A percentile compares a stretch with the other conserved stretches of the same genome.
Conservation (phyloP, 768 basidiomycete species). For the Termitomyces sp. region DNA sequence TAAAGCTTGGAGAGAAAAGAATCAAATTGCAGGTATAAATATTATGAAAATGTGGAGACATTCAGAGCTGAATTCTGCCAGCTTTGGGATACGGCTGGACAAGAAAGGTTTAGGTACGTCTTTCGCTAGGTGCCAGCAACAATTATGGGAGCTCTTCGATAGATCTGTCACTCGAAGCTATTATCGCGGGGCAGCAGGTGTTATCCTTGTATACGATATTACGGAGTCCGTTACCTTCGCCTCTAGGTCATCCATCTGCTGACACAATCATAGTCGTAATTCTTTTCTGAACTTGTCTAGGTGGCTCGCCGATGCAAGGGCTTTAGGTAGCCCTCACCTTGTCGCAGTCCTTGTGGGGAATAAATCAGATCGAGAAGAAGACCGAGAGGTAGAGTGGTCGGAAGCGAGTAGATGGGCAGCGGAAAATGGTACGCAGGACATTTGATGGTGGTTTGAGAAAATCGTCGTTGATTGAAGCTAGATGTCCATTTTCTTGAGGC, state of each 20-base stretch:
- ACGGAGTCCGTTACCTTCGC: slow-evolving; percentile 53
- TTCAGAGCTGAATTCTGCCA: slow-evolving; percentile 21
- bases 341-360: slow-evolving; percentile 91
- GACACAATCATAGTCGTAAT: slow-evolving; percentile 54
- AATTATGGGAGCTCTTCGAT: slow-evolving; percentile 9
- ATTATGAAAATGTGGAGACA: neutral
- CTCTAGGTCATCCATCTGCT: neutral
- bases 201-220: slow-evolving; percentile 91
- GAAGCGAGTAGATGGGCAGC: slow-evolving; percentile 96
- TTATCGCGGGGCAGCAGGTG: slow-evolving; percentile 91
- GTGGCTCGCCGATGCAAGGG: slow-evolving; percentile 93
- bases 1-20: slow-evolving; percentile 89
- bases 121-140: neutral
- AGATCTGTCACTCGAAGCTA: slow-evolving; percentile 94
- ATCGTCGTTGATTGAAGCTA: slow-evolving; percentile 22
- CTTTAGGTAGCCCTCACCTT: slow-evolving; percentile 87
- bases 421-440: slow-evolving; percentile 67
- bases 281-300: slow-evolving; percentile 79
- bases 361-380: slow-evolving; percentile 92
- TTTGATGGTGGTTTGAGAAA: neutral
- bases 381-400: slow-evolving; percentile 91
- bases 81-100: slow-evolving; percentile 98
- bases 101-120: slow-evolving; percentile 83
- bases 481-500: slow-evolving; percentile 93
- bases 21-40: slow-evolving; percentile 91